These are phyloP conservation scores for Microbotryum silenes-acaulis DNA, from an alignment of 1,284 basidiomycete genomes.

Conservation along the genomic window DNA sequence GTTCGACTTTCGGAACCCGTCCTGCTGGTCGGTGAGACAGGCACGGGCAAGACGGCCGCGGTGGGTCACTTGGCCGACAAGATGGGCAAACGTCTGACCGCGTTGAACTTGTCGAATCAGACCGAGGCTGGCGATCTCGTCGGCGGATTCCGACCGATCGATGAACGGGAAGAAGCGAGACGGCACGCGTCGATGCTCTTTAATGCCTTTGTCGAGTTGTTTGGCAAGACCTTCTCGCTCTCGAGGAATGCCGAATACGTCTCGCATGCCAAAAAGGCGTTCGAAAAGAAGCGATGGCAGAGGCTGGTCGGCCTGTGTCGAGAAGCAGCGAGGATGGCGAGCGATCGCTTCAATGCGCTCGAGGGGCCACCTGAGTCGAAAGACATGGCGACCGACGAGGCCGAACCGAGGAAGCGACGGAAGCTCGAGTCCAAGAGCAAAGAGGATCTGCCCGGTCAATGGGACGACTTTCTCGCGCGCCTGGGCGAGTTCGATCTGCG, in stretches of 20 bases:
- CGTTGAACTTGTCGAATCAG: conserved; percentile 92
- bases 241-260: conserved; percentile 85
- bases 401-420: conserved; percentile 37
- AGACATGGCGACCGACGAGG: conserved; percentile 37
- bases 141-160: conserved; percentile 92
- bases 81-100: conserved; percentile 69
- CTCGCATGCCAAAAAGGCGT: conserved; percentile 72
- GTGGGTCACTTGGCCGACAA: conserved; percentile 79
- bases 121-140: conserved; percentile 91
- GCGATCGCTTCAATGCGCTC: conserved; percentile 11
- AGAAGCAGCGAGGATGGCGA: conserved; percentile 47
- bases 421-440: conserved; percentile 36
- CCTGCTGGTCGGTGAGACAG: conserved; percentile 92
- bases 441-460: conserved; percentile 47
- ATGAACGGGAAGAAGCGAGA: conserved; percentile 45
- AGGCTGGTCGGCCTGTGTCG: conserved; percentile 75
- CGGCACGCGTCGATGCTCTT: conserved; percentile 69
- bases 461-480: conserved; percentile 65
- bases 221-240: conserved; percentile 79
- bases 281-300: conserved; percentile 77
- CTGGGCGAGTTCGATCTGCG: conserved; percentile 77
- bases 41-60: conserved; percentile 94
- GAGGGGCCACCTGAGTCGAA: conserved; percentile 31
- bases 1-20: conserved; percentile 72
- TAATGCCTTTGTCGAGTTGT: conserved; percentile 70